Evolutionary conservation across 129 eudicot genomes (phyloP).

Genomic region (Saussurea involucrata): DNA sequence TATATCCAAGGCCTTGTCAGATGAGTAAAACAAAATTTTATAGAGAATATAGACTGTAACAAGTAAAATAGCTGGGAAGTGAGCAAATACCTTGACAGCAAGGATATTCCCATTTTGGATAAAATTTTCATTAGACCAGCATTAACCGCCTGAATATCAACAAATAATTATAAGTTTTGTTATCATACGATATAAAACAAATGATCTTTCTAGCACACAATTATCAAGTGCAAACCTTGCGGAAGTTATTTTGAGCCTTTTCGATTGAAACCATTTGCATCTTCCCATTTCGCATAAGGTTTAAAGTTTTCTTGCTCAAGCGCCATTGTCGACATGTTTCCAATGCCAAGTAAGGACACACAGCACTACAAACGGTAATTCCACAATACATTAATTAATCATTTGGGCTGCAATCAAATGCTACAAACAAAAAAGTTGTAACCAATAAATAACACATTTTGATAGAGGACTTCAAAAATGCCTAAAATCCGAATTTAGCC

Average conservation of each 20-base stretch:
- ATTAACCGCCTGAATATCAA: slow-evolving; percentile 65
- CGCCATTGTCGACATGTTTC: slow-evolving; percentile 99
- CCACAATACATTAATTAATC: neutral
- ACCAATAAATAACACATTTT: neutral
- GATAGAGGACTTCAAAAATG: neutral
- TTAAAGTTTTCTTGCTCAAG: slow-evolving; percentile 88
- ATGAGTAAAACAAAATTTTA: neutral
- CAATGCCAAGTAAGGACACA: slow-evolving; percentile 95
- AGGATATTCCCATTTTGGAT: slow-evolving; percentile 97
- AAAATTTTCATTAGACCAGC: slow-evolving; percentile 89
- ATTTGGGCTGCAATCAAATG: neutral
- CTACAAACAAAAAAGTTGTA: neutral
- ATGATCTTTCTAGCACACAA: neutral
- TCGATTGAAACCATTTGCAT: slow-evolving; percentile 98
- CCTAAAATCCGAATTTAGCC: neutral
- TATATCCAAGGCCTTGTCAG: slow-evolving; percentile 31
- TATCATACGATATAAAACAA: neutral
- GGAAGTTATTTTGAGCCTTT: slow-evolving; percentile 96
- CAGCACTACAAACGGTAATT: slow-evolving; percentile 56
- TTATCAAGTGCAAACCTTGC: slow-evolving; percentile 54
- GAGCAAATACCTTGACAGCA: slow-evolving; percentile 82
- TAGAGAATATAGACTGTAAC: neutral
- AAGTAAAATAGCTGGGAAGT: slow-evolving; percentile 16
- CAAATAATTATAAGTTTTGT: neutral
- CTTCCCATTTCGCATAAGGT: slow-evolving; percentile 94